Evolutionary conservation across 495 filamentous ascomycete genomes (phyloP), one percentile per base, ranked within the genome.

Genomic region (Podospora anserina): DNA sequence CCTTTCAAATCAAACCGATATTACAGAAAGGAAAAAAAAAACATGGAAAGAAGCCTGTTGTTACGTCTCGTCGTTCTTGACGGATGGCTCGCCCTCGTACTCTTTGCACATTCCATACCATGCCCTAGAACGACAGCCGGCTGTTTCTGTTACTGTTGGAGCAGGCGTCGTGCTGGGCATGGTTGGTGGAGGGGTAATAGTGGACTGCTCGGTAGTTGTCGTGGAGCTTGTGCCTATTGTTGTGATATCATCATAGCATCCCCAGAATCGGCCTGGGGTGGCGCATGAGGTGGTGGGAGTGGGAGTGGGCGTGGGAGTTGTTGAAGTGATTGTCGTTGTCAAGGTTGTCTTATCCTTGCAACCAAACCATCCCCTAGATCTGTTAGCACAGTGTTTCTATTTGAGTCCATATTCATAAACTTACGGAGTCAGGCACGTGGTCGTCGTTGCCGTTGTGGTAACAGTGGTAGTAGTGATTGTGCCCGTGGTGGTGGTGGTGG

Each of bases 331-430:
- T 34, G 72, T 71, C 9, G 79, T 70, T 2, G 74, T 75, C 30
- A 32, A 32, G 30, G 30, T 32, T 5, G 74, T 73, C 61, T 71
- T 77, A 69, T 88, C 86, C 34, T 85, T 85, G 72, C 88, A 89
- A 39, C 88, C 88, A 77, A 89, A 92, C 90, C 89, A 92, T 55
- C 90, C 90, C 55, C 73, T 78, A 56, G 82, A 58, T 28, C 53
- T 82, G 82, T 71, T 84, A 88, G 56, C 84, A 84, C 71, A 84
- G 89, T 13, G 39, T 49, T 49, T 44, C n/a, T 11, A 32, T 4
- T 4, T 32, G 19, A 13, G 18, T 87, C 86, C 89, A 32, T 86
- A 86, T 6, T 26, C 23, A 70, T 20, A 70, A 23, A 23, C 75
- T 71, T 69, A 76, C 75, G 88, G 89, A 27, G 86, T 83, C 55